Conservation (phyloP, 1,284 basidiomycete genomes). For the Trichosporon sp. region DNA sequence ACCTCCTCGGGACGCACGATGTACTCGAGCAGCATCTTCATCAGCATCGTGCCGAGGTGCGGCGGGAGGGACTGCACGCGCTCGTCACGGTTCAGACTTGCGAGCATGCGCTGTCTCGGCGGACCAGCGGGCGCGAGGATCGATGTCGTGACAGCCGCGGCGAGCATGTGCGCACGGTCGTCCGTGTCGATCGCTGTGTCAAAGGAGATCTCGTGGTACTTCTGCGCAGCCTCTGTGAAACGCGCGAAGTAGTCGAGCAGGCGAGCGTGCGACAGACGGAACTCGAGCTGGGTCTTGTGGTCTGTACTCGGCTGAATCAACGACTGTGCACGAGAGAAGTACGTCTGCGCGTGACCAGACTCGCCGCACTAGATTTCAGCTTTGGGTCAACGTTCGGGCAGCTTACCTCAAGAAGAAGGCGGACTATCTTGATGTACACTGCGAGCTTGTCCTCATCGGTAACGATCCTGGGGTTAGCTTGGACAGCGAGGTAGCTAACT, state of each 20-base stretch:
- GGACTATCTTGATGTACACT: constrained; percentile 90
- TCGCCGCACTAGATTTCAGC: constrained; percentile 49
- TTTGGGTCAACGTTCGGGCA: too few species aligned
- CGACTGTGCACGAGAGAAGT: constrained; percentile 92
- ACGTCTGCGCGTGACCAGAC: constrained; percentile 84
- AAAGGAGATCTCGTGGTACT: constrained; percentile 92
- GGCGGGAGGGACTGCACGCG: constrained; percentile 65
- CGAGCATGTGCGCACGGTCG: constrained; percentile 82
- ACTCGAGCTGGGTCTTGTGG: constrained; percentile 74
- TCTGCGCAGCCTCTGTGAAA: constrained; percentile 91
- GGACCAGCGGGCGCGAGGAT: constrained; percentile 97
- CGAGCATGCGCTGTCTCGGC: constrained; percentile 86
- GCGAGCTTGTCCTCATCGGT: constrained; percentile 83
- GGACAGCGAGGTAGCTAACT: constrained; percentile 35
- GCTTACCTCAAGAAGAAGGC: constrained; percentile 85
- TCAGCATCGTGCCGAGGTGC: constrained; percentile 74
- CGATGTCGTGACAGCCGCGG: constrained; percentile 89
- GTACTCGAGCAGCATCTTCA: constrained; percentile 96
- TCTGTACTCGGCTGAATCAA: constrained; percentile 77
- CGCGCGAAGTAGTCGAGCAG: constrained; percentile 88
- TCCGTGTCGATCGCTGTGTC: constrained; percentile 85
- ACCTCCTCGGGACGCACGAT: constrained; percentile 88
- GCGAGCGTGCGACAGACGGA: constrained; percentile 82
- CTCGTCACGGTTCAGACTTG: constrained; percentile 91
- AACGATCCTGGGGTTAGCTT: constrained; percentile 62